phyloP scores from a whole-genome alignment of 345 rosid species.

The Populus davidiana region DNA sequence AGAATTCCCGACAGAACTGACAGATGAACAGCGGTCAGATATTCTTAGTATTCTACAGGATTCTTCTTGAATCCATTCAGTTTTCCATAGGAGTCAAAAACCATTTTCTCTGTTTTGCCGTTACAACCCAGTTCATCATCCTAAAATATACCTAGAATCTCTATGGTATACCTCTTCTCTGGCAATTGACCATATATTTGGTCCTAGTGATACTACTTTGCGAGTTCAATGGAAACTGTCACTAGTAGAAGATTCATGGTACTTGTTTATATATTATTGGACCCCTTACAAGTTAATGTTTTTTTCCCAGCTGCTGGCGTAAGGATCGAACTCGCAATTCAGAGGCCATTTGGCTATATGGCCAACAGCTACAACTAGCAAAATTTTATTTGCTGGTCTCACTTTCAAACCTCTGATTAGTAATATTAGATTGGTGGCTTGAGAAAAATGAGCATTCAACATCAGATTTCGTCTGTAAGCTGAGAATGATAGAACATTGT shows the following conservation, averaged over 20 bases:
- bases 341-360: background rate
- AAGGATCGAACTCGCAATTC: background rate
- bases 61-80: conserved; percentile 25
- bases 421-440: background rate
- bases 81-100: background rate
- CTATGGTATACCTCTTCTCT: background rate
- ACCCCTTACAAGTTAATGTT: background rate
- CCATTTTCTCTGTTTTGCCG: background rate
- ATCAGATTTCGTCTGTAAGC: no score
- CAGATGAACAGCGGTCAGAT: conserved; percentile 45
- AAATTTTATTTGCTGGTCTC: no score
- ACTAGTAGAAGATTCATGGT: background rate
- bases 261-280: background rate
- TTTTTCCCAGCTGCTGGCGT: background rate
- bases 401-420: no score
- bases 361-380: background rate
- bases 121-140: background rate
- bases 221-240: background rate
- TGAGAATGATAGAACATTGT: no score
- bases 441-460: background rate
- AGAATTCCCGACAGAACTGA: conserved; percentile 45
- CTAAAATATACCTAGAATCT: conserved; percentile 5
- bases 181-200: background rate
- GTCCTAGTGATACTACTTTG: background rate
- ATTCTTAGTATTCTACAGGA: conserved; percentile 45